Evolutionary conservation across 129 eudicot genomes (phyloP), one percentile per base, ranked within the genome.

Genomic region (Arctium lappa): DNA sequence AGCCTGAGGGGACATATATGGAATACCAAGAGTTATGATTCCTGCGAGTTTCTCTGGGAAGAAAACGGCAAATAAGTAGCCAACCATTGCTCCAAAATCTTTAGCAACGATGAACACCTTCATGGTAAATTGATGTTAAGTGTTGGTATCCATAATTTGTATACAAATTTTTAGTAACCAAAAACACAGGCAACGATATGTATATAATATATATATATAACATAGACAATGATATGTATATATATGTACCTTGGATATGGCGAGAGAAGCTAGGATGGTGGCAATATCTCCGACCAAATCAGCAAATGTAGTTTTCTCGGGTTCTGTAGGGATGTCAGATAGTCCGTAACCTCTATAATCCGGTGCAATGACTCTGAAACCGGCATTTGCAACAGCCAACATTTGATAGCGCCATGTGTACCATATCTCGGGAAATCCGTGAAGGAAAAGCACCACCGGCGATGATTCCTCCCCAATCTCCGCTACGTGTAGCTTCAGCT

Each of bases 391-490:
- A 13, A 88, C 82, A 11, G 80, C 87, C 9, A 78, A 12, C 91
- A 88, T 86, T 81, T 88, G 89, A 81, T 88, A 81, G 9, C 91
- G 89, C 89, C 91, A 88, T 3, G 89, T 80, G 84, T 88, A 88
- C 91, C 89, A 86, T 69, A 88, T 88, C 48, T 88, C 91, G 0
- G 91, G 89, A 15, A 88, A 86, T 5, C 89, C 91, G 38, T 88
- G 87, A 0, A 88, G 82, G 32, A 88, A 88, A 32, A 88, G 68
- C 10, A 88, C 88, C 69, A 68, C 85, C 30, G 77, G 69, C 0
- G 86, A 86, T 15, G 87, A 84, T 53, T 69, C 79, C 2, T 65
- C 38, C 39, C 91, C 89, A 4, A 83, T 76, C 12, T 86, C 78
- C 8, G 91, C 91, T 18, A 86, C 38, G 31, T 89, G 91, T 62